Conservation (phyloP, 2,329 filamentous ascomycete species). For the Venturia effusa region DNA sequence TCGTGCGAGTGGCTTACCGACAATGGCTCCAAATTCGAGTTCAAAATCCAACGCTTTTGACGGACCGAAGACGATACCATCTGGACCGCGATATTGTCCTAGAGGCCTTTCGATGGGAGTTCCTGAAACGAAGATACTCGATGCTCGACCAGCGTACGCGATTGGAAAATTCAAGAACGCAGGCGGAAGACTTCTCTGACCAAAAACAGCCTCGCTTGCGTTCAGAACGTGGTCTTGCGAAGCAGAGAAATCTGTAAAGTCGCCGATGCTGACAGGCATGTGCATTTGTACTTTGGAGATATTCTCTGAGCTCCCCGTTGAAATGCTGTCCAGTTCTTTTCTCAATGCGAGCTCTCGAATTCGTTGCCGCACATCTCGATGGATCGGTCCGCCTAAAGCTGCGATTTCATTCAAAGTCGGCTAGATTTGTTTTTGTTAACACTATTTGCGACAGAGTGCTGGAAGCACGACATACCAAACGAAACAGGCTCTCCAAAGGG, state of each 20-base stretch:
- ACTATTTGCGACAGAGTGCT: too few species aligned
- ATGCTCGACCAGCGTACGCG: slow-evolving; percentile 46
- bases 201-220: slow-evolving; percentile 32
- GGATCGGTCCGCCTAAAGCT: slow-evolving; percentile 29
- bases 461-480: slow-evolving; percentile 15
- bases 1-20: slow-evolving; percentile 30
- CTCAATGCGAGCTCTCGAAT: slow-evolving; percentile 27
- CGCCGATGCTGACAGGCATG: slow-evolving; percentile 44
- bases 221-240: slow-evolving; percentile 44
- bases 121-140: slow-evolving; percentile 41
- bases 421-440: too few species aligned
- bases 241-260: slow-evolving; percentile 49
- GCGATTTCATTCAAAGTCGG: slow-evolving; percentile 40
- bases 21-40: slow-evolving; percentile 37
- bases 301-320: neutral
- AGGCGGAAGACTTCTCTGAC: slow-evolving; percentile 30
- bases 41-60: slow-evolving; percentile 36
- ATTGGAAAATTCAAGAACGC: slow-evolving; percentile 38
- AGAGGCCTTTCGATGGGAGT: slow-evolving; percentile 37
- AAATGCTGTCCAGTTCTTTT: neutral
- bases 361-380: slow-evolving; percentile 29
- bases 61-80: slow-evolving; percentile 34
- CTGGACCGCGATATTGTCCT: slow-evolving; percentile 30
- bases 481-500: slow-evolving; percentile 20
- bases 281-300: slow-evolving; percentile 27